Conservation (phyloP, 2,329 filamentous ascomycete genomes). For the Botrytis byssoidea region DNA sequence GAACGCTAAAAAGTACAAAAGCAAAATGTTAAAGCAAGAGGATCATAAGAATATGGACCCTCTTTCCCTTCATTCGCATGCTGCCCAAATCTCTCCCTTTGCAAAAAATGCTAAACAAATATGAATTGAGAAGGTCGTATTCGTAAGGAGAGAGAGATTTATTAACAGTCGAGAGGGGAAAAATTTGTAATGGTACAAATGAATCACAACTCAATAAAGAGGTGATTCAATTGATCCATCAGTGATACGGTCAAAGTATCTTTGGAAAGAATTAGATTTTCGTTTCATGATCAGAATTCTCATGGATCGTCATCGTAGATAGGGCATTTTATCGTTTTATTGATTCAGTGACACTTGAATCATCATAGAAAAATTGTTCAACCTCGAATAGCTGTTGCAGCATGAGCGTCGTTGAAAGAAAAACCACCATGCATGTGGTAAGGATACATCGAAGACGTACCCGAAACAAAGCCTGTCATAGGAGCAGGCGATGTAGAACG, state of each 20-base stretch:
- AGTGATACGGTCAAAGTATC: neutral
- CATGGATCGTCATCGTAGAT: conserved; percentile 11
- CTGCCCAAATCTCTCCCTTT: conserved; percentile 14
- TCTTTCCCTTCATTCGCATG: conserved; percentile 14
- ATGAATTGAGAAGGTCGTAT: conserved; percentile 11
- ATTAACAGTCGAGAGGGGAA: conserved; percentile 6
- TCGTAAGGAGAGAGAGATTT: conserved; percentile 9
- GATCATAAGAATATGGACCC: neutral
- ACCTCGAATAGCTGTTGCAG: conserved; percentile 41
- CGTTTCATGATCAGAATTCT: conserved; percentile 1
- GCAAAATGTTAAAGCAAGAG: conserved; percentile 12
- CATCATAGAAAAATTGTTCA: conserved; percentile 24
- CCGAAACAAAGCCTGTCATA: conserved; percentile 47
- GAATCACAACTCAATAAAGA: conserved; percentile 4
- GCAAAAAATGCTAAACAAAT: conserved; percentile 19
- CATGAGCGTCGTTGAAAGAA: conserved; percentile 40
- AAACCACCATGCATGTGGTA: conserved; percentile 38
- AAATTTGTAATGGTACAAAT: neutral
- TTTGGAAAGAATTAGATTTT: neutral
- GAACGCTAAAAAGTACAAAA: conserved; percentile 18
- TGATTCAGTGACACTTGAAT: neutral
- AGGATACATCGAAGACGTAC: conserved; percentile 44
- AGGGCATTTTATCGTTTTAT: neutral
- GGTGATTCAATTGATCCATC: neutral
- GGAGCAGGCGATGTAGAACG: conserved; percentile 48